These are phyloP conservation scores for Schizophyllum amplum DNA, from an alignment of 1,284 basidiomycete genomes.

Conservation along the genomic window DNA sequence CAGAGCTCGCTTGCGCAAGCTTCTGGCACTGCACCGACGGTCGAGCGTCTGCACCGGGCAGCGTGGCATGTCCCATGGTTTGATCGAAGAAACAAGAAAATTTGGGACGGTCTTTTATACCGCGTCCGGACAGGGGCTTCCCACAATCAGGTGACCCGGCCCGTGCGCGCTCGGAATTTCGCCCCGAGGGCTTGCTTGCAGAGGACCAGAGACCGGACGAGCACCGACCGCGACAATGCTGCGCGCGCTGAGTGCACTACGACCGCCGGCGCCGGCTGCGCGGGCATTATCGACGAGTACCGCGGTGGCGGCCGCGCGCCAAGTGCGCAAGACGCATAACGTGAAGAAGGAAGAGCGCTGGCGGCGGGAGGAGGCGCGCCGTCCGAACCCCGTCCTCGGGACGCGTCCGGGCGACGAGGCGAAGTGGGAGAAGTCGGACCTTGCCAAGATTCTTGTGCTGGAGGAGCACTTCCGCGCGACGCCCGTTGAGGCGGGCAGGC, in stretches of 20 bases:
- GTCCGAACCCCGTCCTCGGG: constrained; percentile 70
- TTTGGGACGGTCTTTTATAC: constrained; percentile 6
- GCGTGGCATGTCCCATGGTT: constrained; percentile 28
- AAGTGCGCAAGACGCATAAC: not conserved
- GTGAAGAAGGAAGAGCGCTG: constrained; percentile 28
- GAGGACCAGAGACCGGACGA: not conserved
- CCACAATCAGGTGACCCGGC: constrained; percentile 15
- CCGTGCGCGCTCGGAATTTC: not conserved
- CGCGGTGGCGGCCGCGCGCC: not conserved
- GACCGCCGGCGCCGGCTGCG: not conserved
- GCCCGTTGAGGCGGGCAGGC: not conserved
- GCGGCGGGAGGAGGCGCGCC: constrained; percentile 31
- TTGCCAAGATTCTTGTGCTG: constrained; percentile 54
- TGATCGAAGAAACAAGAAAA: constrained; percentile 4
- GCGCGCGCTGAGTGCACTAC: not conserved
- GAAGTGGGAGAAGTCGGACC: constrained; percentile 59
- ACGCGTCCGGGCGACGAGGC: constrained; percentile 50
- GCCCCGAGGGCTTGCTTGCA: not conserved
- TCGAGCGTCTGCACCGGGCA: constrained; percentile 24
- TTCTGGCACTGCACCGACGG: constrained; percentile 31
- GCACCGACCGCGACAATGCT: constrained; percentile 4
- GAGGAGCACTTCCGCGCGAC: constrained; percentile 35
- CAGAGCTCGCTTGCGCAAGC: constrained; percentile 22
- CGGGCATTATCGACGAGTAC: not conserved
- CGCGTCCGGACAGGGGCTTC: constrained; percentile 9